These are phyloP conservation scores for Ceratocystis diversiconidia DNA, from an alignment of 2,329 filamentous ascomycete species.

Conservation along the genomic window DNA sequence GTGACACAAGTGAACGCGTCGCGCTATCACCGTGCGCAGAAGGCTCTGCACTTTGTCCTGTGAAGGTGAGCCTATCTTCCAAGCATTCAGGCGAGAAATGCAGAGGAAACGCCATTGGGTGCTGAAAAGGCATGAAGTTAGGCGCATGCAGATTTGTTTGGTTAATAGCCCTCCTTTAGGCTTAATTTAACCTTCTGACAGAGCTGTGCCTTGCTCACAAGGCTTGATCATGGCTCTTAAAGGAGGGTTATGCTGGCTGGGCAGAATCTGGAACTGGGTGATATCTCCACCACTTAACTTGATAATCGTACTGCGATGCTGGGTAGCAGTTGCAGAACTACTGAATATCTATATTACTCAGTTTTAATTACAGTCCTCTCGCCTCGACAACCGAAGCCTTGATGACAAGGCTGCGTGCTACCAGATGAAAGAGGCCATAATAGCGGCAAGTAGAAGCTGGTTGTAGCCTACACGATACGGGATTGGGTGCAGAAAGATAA, in stretches of 20 bases:
- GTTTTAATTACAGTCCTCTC: not conserved
- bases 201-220: not conserved
- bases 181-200: not conserved
- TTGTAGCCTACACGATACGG: too few relatives aligned
- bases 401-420: not conserved
- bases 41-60: not conserved
- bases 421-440: not conserved
- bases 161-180: not conserved
- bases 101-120: not conserved
- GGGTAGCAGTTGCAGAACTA: not conserved
- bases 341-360: not conserved
- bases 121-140: not conserved
- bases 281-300: not conserved
- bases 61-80: too few relatives aligned
- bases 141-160: not conserved
- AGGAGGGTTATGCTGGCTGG: not conserved
- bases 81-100: too few relatives aligned
- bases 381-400: not conserved
- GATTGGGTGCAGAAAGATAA: too few relatives aligned
- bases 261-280: not conserved
- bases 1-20: slow-evolving; percentile 9
- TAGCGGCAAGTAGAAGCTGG: not conserved
- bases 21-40: slow-evolving; percentile 11
- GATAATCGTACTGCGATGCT: not conserved
- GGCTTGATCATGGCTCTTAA: not conserved